Conservation (phyloP, 2,329 filamentous ascomycete species). For the Botryotinia narcissicola region DNA sequence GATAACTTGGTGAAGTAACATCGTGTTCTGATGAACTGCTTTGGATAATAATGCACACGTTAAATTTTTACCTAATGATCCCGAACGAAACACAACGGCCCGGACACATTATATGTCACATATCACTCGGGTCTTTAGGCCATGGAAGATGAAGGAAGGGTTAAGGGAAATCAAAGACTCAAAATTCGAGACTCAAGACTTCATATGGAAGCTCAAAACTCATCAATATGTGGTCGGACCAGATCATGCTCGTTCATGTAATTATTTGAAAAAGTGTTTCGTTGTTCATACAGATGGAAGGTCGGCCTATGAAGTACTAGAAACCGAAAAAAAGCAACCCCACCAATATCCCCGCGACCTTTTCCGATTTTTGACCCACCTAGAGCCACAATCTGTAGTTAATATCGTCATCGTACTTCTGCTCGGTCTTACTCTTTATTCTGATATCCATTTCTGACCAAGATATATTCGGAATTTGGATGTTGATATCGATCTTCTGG, state of each 20-base stretch:
- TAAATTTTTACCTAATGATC: background rate
- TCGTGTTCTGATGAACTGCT: background rate
- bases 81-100: background rate
- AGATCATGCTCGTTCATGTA: background rate
- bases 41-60: background rate
- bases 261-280: background rate
- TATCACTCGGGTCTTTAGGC: background rate
- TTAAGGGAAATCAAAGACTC: background rate
- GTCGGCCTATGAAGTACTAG: background rate
- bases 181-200: background rate
- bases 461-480: background rate
- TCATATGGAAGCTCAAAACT: background rate
- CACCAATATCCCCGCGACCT: conserved; percentile 12
- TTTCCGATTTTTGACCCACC: conserved; percentile 4
- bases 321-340: background rate
- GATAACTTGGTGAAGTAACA: background rate
- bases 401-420: conserved; percentile 13
- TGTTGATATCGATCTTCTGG: background rate
- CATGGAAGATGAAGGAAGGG: background rate
- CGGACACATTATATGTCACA: background rate
- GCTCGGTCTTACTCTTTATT: conserved; percentile 8
- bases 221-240: background rate
- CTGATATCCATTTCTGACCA: background rate
- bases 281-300: background rate
- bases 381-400: background rate